Conservation (phyloP, 257 asterid species). For the Datura wrightii region DNA sequence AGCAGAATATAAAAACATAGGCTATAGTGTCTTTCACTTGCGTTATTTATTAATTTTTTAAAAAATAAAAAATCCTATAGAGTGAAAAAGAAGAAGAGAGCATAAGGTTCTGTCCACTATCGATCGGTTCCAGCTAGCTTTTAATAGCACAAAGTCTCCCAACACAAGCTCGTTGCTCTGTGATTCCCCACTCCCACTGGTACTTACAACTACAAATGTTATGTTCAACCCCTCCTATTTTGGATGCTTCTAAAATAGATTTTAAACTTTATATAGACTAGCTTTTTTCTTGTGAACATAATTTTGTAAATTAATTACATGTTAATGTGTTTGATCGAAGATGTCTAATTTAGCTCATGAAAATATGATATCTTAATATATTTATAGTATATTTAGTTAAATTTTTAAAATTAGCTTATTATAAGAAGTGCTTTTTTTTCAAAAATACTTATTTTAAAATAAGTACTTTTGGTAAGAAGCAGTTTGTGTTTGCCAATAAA, state of each 20-base stretch:
- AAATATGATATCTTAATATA: too few species aligned
- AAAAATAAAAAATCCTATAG: background rate
- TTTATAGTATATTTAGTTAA: too few species aligned
- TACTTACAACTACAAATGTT: background rate
- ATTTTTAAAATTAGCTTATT: too few species aligned
- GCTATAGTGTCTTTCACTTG: background rate
- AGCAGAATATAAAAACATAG: background rate
- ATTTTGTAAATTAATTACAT: background rate
- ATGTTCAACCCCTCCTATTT: too few species aligned
- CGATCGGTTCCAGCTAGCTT: background rate
- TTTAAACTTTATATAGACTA: too few species aligned
- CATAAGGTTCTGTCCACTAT: constrained; percentile 29
- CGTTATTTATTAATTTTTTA: background rate
- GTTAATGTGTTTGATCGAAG: background rate
- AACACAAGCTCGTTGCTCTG: background rate
- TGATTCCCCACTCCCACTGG: background rate
- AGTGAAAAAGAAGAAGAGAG: background rate
- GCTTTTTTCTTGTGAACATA: background rate
- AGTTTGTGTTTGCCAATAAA: too few species aligned
- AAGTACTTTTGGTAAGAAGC: too few species aligned
- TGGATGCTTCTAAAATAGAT: too few species aligned
- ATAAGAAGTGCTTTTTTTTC: too few species aligned
- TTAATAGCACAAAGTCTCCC: background rate
- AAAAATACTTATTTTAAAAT: too few species aligned
- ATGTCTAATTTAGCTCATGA: background rate